phyloP scores from a whole-genome alignment of 768 basidiomycete species.

The Vararia minispora region DNA sequence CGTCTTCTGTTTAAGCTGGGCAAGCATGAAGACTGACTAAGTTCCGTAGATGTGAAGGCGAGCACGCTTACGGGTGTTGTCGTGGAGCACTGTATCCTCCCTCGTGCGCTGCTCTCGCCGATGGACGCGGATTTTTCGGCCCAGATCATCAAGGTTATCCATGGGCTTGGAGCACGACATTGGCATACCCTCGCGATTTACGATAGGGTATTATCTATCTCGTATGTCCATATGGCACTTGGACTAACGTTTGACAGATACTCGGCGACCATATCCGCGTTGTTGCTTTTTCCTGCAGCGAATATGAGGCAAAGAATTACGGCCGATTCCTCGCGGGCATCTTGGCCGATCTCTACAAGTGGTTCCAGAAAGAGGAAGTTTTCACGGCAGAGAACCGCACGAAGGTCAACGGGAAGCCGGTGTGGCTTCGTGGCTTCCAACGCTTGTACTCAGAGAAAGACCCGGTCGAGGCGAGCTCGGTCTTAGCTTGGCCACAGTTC shows the following conservation, averaged over 20 bases:
- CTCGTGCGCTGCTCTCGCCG: constrained; percentile 85
- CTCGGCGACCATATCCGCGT: constrained; percentile 78
- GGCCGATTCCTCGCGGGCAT: constrained; percentile 83
- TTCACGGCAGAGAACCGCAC: constrained; percentile 65
- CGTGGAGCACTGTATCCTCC: constrained; percentile 88
- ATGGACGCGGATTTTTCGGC: constrained; percentile 95
- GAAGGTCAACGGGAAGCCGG: constrained; percentile 47
- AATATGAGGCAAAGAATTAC: constrained; percentile 92
- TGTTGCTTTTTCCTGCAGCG: constrained; percentile 86
- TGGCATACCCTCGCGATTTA: constrained; percentile 84
- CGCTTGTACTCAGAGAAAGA: constrained; percentile 37
- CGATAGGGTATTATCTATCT: constrained; percentile 46
- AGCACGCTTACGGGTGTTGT: constrained; percentile 45
- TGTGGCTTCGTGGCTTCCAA: constrained; percentile 62
- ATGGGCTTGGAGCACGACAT: constrained; percentile 77
- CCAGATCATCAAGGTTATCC: constrained; percentile 81
- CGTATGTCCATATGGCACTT: background rate
- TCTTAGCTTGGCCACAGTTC: constrained; percentile 64
- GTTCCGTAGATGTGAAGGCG: constrained; percentile 31
- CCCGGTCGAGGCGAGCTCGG: constrained; percentile 32
- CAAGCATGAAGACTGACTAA: background rate
- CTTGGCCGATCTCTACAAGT: constrained; percentile 65
- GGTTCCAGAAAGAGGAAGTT: constrained; percentile 66
- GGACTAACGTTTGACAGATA: constrained; percentile 39
- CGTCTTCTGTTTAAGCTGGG: constrained; percentile 14